Conservation (phyloP, 2,329 filamentous ascomycete genomes). For the Phyllosticta citrichinensis region DNA sequence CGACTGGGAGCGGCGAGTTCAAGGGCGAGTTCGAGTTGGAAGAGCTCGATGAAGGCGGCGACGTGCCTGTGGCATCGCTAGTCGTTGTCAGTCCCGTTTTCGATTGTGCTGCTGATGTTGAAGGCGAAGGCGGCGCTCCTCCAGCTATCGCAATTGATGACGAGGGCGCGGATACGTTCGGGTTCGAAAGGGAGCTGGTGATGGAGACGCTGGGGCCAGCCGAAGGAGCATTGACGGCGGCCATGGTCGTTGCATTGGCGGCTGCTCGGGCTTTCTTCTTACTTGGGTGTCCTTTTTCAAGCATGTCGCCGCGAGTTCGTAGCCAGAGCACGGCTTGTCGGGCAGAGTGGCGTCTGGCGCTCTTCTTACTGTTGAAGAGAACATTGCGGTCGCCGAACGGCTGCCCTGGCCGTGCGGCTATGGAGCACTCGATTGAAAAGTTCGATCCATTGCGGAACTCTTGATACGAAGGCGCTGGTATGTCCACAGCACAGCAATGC, state of each 20-base stretch:
- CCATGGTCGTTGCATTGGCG: neutral
- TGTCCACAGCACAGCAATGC: slow-evolving; percentile 19
- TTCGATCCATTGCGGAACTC: slow-evolving; percentile 24
- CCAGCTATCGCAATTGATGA: neutral
- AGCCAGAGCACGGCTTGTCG: slow-evolving; percentile 32
- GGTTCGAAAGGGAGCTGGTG: neutral
- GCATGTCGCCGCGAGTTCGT: slow-evolving; percentile 25
- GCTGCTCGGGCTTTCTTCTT: slow-evolving; percentile 18
- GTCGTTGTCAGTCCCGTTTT: neutral
- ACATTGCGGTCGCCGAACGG: slow-evolving; percentile 27
- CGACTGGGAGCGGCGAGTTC: neutral
- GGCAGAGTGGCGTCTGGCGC: slow-evolving; percentile 33
- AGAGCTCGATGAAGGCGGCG: neutral
- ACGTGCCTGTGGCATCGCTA: neutral
- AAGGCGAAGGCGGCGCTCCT: neutral
- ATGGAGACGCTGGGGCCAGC: neutral
- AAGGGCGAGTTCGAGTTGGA: neutral
- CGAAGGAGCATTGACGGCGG: neutral
- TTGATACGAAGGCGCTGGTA: slow-evolving; percentile 25
- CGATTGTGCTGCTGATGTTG: neutral
- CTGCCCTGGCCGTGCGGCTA: slow-evolving; percentile 15
- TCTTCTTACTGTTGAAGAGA: slow-evolving; percentile 30
- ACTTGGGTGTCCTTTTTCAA: slow-evolving; percentile 21
- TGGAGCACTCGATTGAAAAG: slow-evolving; percentile 23
- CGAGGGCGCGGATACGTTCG: neutral